Base-by-base conservation (phyloP, 495 filamentous ascomycete genomes). In the Cladorrhinum samala region DNA sequence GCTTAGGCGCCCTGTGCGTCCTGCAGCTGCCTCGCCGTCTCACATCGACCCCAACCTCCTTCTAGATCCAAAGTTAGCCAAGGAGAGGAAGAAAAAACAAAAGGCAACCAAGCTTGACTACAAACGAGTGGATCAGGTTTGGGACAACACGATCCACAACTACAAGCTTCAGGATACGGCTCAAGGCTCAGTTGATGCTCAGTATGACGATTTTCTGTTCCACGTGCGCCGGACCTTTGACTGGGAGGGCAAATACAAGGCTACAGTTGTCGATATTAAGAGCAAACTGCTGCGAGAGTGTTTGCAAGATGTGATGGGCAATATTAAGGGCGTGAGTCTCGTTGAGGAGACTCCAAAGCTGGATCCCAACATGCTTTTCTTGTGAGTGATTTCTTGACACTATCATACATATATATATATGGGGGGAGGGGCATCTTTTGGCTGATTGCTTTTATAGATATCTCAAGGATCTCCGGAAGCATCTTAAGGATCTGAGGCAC, bases 331-430 rank as follows among this genome's bases (percentile, higher is more conserved):
- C 4, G 80, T 95, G 43, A 88, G 83, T 51, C 63, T 95, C 18
- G 87, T 90, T 0, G 85, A 90, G 55, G 89, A 93, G 36, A 84
- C 86, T 2, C 88, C 91, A 2, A 77, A 78, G 23, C 73, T 89
- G 13, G 88, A 95, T 61, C 90, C 91, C 9, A 92, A 95, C 65
- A 82, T 89, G 77, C 79, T 95, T 7, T 96, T 95, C 74, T 72
- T 93, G 51, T 73, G 53, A 65, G 69, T 58, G 40, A 9, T 20
- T 13, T 24, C 20, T 21, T n/a, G n/a, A n/a, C n/a, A n/a, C n/a
- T n/a, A n/a, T n/a, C n/a, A n/a, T n/a, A n/a, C n/a, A n/a, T n/a
- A n/a, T n/a, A n/a, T n/a, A n/a, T n/a, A n/a, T n/a, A n/a, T n/a
- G n/a, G n/a, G n/a, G n/a, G n/a, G n/a, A n/a, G n/a, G n/a, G n/a